phyloP scores from a whole-genome alignment of 352 stramenopile genomes.

The Thraustotheca clavata region DNA sequence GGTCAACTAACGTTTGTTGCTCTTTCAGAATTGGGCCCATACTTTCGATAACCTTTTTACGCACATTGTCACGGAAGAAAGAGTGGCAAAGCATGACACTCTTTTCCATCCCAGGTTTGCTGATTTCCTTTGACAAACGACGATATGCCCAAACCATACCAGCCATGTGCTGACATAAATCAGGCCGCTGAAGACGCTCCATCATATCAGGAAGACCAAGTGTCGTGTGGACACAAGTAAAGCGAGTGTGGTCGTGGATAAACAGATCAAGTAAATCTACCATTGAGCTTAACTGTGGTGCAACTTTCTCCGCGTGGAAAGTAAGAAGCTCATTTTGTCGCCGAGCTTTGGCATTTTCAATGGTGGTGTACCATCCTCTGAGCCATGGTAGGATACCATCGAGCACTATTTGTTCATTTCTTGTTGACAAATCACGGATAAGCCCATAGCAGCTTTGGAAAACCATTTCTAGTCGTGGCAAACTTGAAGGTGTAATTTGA shows the following conservation, averaged over 20 bases:
- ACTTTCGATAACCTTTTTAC: not conserved
- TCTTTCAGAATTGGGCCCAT: conserved; percentile 2
- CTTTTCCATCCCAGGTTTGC: not conserved
- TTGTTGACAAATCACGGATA: not conserved
- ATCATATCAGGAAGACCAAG: not conserved
- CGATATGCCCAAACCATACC: not conserved
- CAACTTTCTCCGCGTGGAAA: not conserved
- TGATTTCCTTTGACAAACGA: not conserved
- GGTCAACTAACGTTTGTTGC: not conserved
- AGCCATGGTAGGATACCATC: not conserved
- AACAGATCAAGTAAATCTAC: not conserved
- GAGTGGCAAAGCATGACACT: not conserved
- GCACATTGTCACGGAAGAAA: not conserved
- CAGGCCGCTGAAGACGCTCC: not conserved
- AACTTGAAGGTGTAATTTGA: not conserved
- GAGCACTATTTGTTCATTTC: not conserved
- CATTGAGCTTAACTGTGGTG: not conserved
- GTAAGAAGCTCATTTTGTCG: not conserved
- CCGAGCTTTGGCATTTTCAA: not conserved
- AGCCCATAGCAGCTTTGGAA: not conserved
- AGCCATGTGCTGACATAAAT: not conserved
- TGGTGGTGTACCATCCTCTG: not conserved
- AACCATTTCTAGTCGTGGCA: not conserved
- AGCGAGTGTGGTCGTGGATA: not conserved
- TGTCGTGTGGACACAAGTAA: conserved; percentile 5